Evolutionary conservation across 1,284 basidiomycete genomes (phyloP), one percentile per base, ranked within the genome.

Genomic region (Agroathelia rolfsii): DNA sequence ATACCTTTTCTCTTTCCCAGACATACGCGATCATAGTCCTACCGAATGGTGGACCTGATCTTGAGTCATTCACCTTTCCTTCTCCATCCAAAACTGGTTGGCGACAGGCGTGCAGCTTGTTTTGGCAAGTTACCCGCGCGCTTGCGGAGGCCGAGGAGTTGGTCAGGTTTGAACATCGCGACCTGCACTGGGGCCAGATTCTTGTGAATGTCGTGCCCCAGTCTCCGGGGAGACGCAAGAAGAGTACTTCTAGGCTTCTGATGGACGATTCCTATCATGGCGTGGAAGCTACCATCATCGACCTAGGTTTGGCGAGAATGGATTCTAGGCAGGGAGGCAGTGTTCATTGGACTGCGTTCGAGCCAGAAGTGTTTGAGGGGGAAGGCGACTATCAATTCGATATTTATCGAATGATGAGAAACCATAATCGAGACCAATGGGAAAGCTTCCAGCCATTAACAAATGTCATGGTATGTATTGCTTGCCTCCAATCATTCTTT

Each of bases 141-240:
- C 64, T 97, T 0, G 76, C 76, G 0, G 64, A 71, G 23, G 94
- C 88, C 1, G 94, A 98, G 52, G 61, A 70, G 14, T 59, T 76
- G 34, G 73, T 79, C 9, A 64, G 70, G 12, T 97, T 98, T 43
- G 94, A 98, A 87, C 95, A 98, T 57, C 88, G 94, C 12, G 94
- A 98, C 55, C 68, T 98, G 21, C 94, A 98, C 50, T 90, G 90
- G 76, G 94, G 94, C n/a, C 95, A 98, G 55, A 83, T 98, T 30
- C 71, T 98, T 7, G 75, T 98, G 29, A 76, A 75, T 45, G 64
- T 70, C 35, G 28, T 65, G 10, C 50, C 62, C n/a, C 35, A 45
- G 23, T 45, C 42, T 20, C 43, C 33, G 18, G 34, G 36, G 26
- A 44, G 41, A 43, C 56, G 53, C 18, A 32, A 57, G 26, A 56